phyloP scores from a whole-genome alignment of 495 filamentous ascomycete species.

The Lasiosphaeria hispida region DNA sequence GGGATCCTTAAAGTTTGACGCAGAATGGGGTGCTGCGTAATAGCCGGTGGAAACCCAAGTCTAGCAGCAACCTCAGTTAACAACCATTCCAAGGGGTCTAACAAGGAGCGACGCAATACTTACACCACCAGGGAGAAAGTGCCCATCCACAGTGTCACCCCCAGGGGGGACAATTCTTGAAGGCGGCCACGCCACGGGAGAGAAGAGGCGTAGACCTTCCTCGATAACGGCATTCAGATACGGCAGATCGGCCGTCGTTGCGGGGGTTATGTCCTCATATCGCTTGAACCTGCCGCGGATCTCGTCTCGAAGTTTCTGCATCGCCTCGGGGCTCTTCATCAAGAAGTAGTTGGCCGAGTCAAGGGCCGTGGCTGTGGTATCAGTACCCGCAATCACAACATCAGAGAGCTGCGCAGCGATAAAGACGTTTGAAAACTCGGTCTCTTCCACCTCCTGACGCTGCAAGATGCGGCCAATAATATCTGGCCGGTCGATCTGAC shows the following conservation, averaged over 20 bases:
- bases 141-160: constrained; percentile 29
- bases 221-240: constrained; percentile 45
- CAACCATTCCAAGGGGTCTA: too few species aligned
- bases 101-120: constrained; percentile 16
- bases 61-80: constrained; percentile 5
- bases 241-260: constrained; percentile 25
- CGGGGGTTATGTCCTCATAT: constrained; percentile 34
- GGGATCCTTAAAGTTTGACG: constrained; percentile 34
- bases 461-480: constrained; percentile 23
- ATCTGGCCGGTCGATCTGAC: constrained; percentile 19
- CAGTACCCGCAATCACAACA: constrained; percentile 43
- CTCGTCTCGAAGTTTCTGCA: constrained; percentile 37
- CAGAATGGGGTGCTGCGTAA: constrained; percentile 28
- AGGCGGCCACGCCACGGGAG: constrained; percentile 26
- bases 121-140: constrained; percentile 37
- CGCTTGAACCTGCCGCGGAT: constrained; percentile 38
- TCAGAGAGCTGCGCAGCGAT: constrained; percentile 29
- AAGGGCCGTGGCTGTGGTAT: constrained; percentile 47
- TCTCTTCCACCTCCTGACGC: constrained; percentile 16
- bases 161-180: constrained; percentile 27
- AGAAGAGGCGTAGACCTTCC: constrained; percentile 41
- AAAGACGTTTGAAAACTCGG: constrained; percentile 16
- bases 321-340: constrained; percentile 23
- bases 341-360: constrained; percentile 39
- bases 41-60: constrained; percentile 37